A percentile compares a stretch with the other conserved stretches of the same genome.
Evolutionary conservation across 345 rosid species (phyloP).

Genomic region (Gossypium mustelinum): DNA sequence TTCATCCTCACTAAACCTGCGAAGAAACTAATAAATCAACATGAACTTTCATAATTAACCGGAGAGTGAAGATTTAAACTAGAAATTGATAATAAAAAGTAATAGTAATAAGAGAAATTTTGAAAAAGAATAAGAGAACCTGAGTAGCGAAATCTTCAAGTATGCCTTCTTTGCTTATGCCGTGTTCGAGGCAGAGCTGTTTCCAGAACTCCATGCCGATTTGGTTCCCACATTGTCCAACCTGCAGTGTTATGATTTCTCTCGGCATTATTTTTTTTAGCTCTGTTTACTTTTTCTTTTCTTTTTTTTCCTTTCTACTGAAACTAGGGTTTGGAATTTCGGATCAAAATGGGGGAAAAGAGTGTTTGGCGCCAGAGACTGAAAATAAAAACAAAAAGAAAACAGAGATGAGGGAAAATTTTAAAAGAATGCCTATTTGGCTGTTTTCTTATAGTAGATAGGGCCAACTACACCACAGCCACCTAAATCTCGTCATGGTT

Average conservation of each 20-base stretch:
- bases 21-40: not conserved
- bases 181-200: constrained; percentile 99
- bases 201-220: constrained; percentile 99
- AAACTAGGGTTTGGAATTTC: not conserved
- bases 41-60: not conserved
- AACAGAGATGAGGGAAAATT: no score
- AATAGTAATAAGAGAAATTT: not conserved
- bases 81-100: not conserved
- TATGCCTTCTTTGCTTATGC: constrained; percentile 93
- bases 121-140: constrained; percentile 30
- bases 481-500: no score
- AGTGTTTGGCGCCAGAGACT: no score
- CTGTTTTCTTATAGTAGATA: no score
- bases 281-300: not conserved
- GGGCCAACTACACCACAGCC: no score
- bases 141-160: constrained; percentile 98
- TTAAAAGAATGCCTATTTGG: no score
- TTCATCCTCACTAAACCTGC: not conserved
- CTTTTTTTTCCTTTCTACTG: constrained; percentile 5
- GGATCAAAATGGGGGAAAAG: no score
- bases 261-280: constrained; percentile 57
- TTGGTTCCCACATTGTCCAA: constrained; percentile 99
- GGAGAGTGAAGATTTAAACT: not conserved
- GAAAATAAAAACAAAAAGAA: no score
- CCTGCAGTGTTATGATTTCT: constrained; percentile 92